Base-by-base conservation (phyloP, 352 stramenopile genomes). In the Pythium volutum region DNA sequence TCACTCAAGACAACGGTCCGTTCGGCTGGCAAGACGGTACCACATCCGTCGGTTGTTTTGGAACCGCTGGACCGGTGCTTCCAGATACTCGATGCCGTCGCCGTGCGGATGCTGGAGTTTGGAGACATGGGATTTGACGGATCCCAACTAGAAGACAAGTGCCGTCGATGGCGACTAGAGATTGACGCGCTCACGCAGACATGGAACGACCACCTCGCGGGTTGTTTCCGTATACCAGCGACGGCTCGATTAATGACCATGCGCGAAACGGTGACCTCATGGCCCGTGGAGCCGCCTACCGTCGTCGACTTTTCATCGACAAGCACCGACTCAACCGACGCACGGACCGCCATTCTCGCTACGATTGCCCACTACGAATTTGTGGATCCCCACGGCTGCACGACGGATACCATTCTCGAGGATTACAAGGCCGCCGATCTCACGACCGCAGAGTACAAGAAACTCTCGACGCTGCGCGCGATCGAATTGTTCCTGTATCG, bases 401-500 rank as follows among this genome's bases (percentile, higher is more conserved):
- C 22, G 4, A 48, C 50, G 11, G 34, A 11, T 38, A 34, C 25
- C 18, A 61, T 61, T 29, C 54, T 61, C 22, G 42, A n/a, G 20
- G 53, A 51, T 15, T 29, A 42, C 39, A 29, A 59, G n/a, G 41
- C 26, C 0, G 39, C 53, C 22, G 39, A 36, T 45, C 18, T 0
- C n/a, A n/a, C 39, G 9, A 47, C 25, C 3, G 25, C 22, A 22
- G 22, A n/a, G 41, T 46, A 45, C 39, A 52, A 59, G 42, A 41
- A 20, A 16, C 26, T 60, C 16, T 23, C 38, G 1, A 31, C 39
- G 22, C 8, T 60, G 16, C 38, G 53, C 8, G 41, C 26, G n/a
- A 51, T 60, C 20, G 53, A 60, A 42, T 9, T 20, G 34, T 60
- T 60, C 43, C 29, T 60, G 5, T 60, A 60, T 16, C 38, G 36